phyloP scores from a whole-genome alignment of 1,284 basidiomycete genomes.

The Coriolopsis trogii region DNA sequence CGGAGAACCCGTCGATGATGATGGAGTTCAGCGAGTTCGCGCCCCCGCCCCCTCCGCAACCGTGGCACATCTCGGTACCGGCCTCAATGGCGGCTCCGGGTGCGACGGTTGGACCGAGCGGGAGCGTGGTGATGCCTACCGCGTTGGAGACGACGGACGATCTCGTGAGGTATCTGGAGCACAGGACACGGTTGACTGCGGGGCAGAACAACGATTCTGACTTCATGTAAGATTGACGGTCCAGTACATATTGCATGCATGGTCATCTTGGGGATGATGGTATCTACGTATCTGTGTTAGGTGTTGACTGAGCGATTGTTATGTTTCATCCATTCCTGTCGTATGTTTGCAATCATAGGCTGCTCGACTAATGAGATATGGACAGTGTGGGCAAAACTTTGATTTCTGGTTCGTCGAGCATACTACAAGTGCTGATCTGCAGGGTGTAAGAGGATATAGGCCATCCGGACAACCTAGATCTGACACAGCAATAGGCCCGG shows the following conservation, averaged over 20 bases:
- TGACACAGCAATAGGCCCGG: no score
- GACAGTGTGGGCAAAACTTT: no score
- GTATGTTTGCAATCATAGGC: no score
- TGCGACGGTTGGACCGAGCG: no score
- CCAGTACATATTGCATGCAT: not conserved
- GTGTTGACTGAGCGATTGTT: no score
- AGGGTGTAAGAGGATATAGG: no score
- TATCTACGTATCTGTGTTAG: not conserved
- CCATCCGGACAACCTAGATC: no score
- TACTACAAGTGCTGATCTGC: no score
- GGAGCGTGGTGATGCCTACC: conserved; percentile 8
- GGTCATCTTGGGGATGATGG: not conserved
- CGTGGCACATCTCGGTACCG: not conserved
- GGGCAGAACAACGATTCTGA: conserved; percentile 20
- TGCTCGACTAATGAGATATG: conserved; percentile 7
- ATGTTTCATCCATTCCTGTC: no score
- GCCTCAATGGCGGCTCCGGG: no score
- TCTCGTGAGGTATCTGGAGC: conserved; percentile 28
- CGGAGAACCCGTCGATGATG: not conserved
- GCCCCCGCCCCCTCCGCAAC: conserved; percentile 9
- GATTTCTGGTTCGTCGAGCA: no score
- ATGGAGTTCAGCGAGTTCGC: conserved; percentile 25
- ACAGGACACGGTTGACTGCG: conserved; percentile 26
- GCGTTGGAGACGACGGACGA: conserved; percentile 32
- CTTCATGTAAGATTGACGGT: conserved; percentile 19